These are phyloP conservation scores for Apiospora koreana DNA, from an alignment of 2,329 filamentous ascomycete genomes.

Conservation along the genomic window DNA sequence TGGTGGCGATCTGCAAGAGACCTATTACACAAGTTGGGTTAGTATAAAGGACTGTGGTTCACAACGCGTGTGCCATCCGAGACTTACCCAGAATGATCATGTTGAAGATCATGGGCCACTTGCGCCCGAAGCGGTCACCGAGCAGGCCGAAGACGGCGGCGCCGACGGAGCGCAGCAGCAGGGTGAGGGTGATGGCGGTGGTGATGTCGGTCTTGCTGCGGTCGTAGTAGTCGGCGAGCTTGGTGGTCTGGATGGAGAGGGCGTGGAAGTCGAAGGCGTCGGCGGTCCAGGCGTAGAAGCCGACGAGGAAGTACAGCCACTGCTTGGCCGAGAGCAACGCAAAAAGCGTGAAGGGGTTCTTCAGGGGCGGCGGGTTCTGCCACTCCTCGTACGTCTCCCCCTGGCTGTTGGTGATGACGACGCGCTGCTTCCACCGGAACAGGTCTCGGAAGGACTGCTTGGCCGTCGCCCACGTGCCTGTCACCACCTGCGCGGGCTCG, in stretches of 20 bases:
- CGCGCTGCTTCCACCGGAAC: conserved; percentile 74
- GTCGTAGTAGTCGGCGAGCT: conserved; percentile 43
- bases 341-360: conserved; percentile 71
- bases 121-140: conserved; percentile 77
- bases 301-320: conserved; percentile 77
- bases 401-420: conserved; percentile 63
- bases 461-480: conserved; percentile 64
- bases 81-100: conserved; percentile 66
- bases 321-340: conserved; percentile 62
- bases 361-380: conserved; percentile 64
- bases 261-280: conserved; percentile 86
- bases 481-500: conserved; percentile 61
- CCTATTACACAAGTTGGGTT: conserved; percentile 34
- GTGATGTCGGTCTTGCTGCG: conserved; percentile 56
- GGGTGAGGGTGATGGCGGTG: conserved; percentile 73
- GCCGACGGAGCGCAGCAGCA: conserved; percentile 74
- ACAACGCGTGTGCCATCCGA: conserved; percentile 36
- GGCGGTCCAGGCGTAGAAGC: conserved; percentile 75
- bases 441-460: conserved; percentile 66
- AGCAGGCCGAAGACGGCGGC: conserved; percentile 76
- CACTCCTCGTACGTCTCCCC: conserved; percentile 69
- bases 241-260: conserved; percentile 69
- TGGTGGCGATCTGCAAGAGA: conserved; percentile 70
- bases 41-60: not conserved
- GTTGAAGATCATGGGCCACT: conserved; percentile 82